These are phyloP conservation scores for Tilletiopsis washingtonensis DNA, from an alignment of 1,284 basidiomycete species.

Conservation along the genomic window DNA sequence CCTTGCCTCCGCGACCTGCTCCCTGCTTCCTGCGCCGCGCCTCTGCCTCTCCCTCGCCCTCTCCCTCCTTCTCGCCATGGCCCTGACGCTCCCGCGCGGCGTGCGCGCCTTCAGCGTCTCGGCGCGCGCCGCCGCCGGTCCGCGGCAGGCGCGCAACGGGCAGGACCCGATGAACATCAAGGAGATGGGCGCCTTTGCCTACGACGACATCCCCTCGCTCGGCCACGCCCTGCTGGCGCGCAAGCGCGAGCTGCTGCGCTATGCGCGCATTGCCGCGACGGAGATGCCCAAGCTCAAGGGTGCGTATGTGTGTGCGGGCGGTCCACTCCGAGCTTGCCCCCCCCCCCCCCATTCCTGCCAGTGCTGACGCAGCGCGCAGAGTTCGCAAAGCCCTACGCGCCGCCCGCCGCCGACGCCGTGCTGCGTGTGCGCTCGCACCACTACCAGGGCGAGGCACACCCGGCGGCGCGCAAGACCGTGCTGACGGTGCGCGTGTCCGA, in stretches of 20 bases:
- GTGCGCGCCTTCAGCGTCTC: too few relatives aligned
- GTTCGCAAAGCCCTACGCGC: conserved; percentile 39
- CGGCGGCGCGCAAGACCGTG: conserved; percentile 46
- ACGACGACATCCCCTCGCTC: conserved; percentile 41
- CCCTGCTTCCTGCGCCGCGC: background rate
- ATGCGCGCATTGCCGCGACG: conserved; percentile 30
- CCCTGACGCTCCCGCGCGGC: too few relatives aligned
- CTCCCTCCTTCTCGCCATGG: background rate
- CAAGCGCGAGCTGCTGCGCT: conserved; percentile 33
- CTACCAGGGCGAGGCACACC: conserved; percentile 48
- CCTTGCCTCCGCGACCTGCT: too few relatives aligned
- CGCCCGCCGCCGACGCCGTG: conserved; percentile 23
- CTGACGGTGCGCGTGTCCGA: conserved; percentile 32
- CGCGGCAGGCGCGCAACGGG: too few relatives aligned
- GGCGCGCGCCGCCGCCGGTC: too few relatives aligned
- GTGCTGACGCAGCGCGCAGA: background rate
- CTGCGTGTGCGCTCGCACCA: conserved; percentile 44
- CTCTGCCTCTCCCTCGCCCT: background rate
- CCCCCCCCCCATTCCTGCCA: too few relatives aligned
- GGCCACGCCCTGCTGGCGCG: conserved; percentile 36
- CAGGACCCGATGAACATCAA: too few relatives aligned
- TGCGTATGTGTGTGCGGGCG: conserved; percentile 2
- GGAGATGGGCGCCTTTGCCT: conserved; percentile 34
- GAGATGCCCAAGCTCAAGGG: conserved; percentile 40
- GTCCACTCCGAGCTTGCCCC: too few relatives aligned